Conservation (phyloP, 192 early-diverging fungal genomes). For the Radiomyces spectabilis region DNA sequence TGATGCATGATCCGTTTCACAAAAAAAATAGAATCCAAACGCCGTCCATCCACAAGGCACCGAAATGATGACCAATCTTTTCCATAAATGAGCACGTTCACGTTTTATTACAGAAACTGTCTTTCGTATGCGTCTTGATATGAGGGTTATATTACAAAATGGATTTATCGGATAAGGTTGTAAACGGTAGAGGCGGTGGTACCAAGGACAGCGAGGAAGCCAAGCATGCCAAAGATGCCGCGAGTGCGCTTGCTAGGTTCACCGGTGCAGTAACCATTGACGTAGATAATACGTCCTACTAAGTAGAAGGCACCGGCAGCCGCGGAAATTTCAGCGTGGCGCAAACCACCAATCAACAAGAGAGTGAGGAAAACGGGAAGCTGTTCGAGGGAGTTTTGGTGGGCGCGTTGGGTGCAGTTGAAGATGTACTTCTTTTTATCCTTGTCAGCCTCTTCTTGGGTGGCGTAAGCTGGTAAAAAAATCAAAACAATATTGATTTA, state of each 20-base stretch:
- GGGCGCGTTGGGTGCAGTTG: conserved; percentile 64
- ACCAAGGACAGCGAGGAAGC: conserved; percentile 39
- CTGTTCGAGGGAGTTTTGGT: conserved; percentile 62
- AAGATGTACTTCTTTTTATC: conserved; percentile 58
- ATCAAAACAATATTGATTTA: not conserved
- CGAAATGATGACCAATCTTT: too few relatives aligned
- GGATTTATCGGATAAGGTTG: too few relatives aligned
- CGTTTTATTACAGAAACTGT: too few relatives aligned
- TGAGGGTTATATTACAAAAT: too few relatives aligned
- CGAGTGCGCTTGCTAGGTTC: conserved; percentile 42
- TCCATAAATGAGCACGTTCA: too few relatives aligned
- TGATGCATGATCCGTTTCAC: too few relatives aligned
- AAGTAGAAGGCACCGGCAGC: conserved; percentile 43
- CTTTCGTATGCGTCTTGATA: too few relatives aligned
- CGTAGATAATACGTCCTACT: conserved; percentile 42
- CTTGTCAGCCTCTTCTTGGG: conserved; percentile 49
- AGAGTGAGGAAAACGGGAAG: conserved; percentile 47
- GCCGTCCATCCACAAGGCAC: too few relatives aligned
- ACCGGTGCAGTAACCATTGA: conserved; percentile 48
- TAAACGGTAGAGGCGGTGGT: conserved; percentile 31
- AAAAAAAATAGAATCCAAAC: too few relatives aligned
- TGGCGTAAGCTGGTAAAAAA: conserved; percentile 41
- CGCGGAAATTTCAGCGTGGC: conserved; percentile 46
- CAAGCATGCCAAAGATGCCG: conserved; percentile 29
- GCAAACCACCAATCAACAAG: conserved; percentile 42